phyloP scores from a whole-genome alignment of 257 asterid genomes.

The Osmanthus fragrans region DNA sequence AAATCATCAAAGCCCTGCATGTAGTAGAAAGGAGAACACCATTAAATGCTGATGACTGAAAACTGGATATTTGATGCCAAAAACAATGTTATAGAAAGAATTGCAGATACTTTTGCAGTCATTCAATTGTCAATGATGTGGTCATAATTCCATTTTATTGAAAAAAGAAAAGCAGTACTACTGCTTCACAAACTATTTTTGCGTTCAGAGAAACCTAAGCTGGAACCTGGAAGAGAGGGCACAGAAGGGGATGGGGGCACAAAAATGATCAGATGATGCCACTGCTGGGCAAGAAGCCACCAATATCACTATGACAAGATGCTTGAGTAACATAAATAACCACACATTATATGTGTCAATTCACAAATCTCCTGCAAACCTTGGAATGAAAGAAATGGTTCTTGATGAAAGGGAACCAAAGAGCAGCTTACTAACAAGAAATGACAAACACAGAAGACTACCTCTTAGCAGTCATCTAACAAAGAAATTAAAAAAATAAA shows the following conservation, averaged over 20 bases:
- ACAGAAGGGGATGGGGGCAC: neutral
- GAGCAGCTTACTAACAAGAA: neutral
- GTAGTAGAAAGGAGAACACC: neutral
- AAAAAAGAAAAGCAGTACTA: neutral
- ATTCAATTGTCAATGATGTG: neutral
- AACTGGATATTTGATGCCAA: neutral
- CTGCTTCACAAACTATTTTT: neutral
- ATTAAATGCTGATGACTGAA: neutral
- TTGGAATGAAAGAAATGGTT: neutral
- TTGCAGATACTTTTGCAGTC: neutral
- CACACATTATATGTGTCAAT: neutral
- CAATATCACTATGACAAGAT: neutral
- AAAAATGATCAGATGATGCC: neutral
- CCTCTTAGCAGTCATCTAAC: neutral
- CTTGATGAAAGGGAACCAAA: neutral
- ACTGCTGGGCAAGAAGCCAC: neutral
- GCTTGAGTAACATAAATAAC: neutral
- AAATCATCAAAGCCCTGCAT: slow-evolving; percentile 75
- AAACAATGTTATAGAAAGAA: neutral
- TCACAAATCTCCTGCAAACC: neutral
- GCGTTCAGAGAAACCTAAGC: neutral
- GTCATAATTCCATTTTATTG: neutral
- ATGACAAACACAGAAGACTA: neutral
- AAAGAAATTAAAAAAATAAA: neutral
- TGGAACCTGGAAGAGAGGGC: neutral